Base-by-base conservation (phyloP, 1,139 yeast species). In the Yamadazyma trypodendri region DNA sequence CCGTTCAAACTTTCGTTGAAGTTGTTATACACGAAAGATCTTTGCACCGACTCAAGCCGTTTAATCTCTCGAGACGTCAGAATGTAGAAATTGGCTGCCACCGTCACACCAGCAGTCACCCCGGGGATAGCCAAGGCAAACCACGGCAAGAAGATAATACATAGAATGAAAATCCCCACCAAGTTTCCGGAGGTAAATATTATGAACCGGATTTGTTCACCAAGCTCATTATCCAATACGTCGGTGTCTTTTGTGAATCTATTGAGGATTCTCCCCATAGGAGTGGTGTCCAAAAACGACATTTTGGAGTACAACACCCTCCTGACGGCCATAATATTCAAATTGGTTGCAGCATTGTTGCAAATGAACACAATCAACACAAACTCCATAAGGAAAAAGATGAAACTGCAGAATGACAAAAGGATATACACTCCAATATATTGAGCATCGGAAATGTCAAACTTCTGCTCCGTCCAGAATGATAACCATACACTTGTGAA, bases 401-500 rank as follows among this genome's bases (percentile, higher is more conserved):
- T 29, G 24, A 49, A 69, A 9, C 59, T 65, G 56, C 41, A 71
- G 50, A 49, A 63, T 0, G 82, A 70, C 50, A 82, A 73, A 71
- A 79, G 62, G 35, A 81, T 77, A 51, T 84, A 84, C 24, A 84
- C 45, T 1, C 89, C 96, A 63, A 87, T 84, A 58, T 89, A 89
- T 44, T 77, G 75, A 4, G 75, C 72, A 36, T 72, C 64, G 1
- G 77, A 50, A 32, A 73, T 60, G 20, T 56, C 42, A 52, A 83
- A 87, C 56, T 77, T 80, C 39, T 66, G 36, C 27, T 70, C 75
- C 2, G 85, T 75, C 97, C 97, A 89, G 59, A 78, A 89, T 1
- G 96, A 81, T 43, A 89, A 67, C 95, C 96, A 89, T 16, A 83
- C 81, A 49, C 83, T 84, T 29, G 86, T 71, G 56, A 86, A 84